These are phyloP conservation scores for Dianthus caryophyllus DNA, from an alignment of 148 eudicot species.

Conservation along the genomic window DNA sequence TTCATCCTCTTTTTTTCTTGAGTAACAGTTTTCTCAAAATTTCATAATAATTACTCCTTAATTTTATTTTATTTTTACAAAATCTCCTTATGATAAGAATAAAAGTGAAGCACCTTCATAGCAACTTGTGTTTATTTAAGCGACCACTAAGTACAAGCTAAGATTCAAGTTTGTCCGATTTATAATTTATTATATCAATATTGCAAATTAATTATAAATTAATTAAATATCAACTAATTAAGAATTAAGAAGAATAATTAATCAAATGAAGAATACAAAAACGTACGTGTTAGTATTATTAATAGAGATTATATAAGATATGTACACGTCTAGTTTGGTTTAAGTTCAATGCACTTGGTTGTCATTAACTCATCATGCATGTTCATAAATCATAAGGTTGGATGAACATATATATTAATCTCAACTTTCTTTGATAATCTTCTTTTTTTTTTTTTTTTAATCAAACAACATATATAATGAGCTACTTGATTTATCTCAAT, in stretches of 20 bases:
- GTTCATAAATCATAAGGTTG: constrained; percentile 11
- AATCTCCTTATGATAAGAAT: no score
- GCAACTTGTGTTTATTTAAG: background rate
- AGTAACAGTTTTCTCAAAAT: no score
- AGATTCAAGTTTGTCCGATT: background rate
- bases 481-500: no score
- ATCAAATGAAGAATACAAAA: background rate
- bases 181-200: background rate
- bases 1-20: no score
- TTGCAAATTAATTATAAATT: background rate
- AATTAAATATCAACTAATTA: background rate
- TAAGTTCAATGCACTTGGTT: constrained; percentile 25
- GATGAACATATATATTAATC: constrained; percentile 16
- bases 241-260: no score
- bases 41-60: no score
- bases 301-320: background rate
- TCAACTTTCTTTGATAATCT: constrained; percentile 9
- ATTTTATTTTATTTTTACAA: no score
- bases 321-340: constrained; percentile 18
- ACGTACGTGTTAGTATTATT: constrained; percentile 1
- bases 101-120: background rate
- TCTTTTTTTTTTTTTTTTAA: background rate
- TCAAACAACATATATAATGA: no score
- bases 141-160: constrained; percentile 7
- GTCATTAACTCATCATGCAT: constrained; percentile 6